phyloP scores from a whole-genome alignment of 2,329 filamentous ascomycete species.

The Falciphora oryzae region DNA sequence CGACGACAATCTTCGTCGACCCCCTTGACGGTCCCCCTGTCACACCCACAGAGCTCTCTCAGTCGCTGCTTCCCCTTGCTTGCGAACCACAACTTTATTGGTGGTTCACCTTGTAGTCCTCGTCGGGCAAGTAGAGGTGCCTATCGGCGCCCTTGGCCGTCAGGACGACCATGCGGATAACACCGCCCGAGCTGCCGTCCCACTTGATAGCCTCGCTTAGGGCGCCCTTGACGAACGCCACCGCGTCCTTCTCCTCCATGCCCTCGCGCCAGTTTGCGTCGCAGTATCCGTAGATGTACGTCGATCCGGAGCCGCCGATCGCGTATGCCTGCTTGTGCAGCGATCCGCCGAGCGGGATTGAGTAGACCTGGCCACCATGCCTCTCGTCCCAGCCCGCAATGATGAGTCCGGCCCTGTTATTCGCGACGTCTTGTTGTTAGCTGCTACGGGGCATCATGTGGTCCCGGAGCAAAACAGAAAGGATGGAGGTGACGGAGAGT shows the following conservation, averaged over 20 bases:
- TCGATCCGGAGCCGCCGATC: constrained; percentile 94
- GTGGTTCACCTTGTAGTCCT: constrained; percentile 72
- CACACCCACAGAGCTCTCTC: no score
- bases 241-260: constrained; percentile 88
- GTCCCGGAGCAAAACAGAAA: no score
- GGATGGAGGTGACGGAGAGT: background rate
- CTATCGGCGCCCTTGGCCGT: constrained; percentile 84
- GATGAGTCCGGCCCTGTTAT: constrained; percentile 79
- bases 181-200: constrained; percentile 97
- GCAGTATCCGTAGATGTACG: constrained; percentile 99
- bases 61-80: background rate
- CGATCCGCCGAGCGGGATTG: constrained; percentile 91
- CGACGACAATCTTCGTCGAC: background rate
- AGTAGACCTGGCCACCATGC: constrained; percentile 95
- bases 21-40: background rate
- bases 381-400: constrained; percentile 97
- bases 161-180: constrained; percentile 96
- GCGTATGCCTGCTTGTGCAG: constrained; percentile 96
- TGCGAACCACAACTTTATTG: constrained; percentile 3
- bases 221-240: constrained; percentile 87
- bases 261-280: constrained; percentile 92
- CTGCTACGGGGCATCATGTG: background rate
- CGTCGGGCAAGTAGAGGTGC: constrained; percentile 93
- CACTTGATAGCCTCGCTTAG: constrained; percentile 96
- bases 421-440: background rate